phyloP scores from a whole-genome alignment of 768 basidiomycete genomes.

The Omphalotus guepiniiformis region DNA sequence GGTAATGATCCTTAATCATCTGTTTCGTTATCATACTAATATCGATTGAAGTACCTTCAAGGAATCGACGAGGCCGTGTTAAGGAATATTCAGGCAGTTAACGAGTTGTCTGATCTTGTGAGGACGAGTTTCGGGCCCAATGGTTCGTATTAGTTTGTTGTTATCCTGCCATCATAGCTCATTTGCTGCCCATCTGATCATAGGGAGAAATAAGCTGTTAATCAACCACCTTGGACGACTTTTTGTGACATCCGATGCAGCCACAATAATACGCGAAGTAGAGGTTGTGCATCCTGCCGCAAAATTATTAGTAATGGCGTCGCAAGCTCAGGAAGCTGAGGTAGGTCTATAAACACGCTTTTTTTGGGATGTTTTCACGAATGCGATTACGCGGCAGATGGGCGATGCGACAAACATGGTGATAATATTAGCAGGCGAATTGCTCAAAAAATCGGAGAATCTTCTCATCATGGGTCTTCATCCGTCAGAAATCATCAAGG shows the following conservation, averaged over 20 bases:
- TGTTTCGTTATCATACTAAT: not conserved
- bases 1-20: conserved; percentile 37
- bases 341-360: conserved; percentile 43
- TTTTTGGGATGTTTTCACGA: not conserved
- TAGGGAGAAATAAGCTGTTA: conserved; percentile 94
- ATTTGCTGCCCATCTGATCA: not conserved
- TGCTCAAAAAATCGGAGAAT: conserved; percentile 89
- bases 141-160: conserved; percentile 47
- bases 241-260: conserved; percentile 98
- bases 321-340: conserved; percentile 93
- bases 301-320: conserved; percentile 98
- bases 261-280: conserved; percentile 96
- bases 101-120: conserved; percentile 91
- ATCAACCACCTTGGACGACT: conserved; percentile 96
- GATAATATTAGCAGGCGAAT: conserved; percentile 90
- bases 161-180: not conserved
- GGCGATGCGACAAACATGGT: conserved; percentile 97
- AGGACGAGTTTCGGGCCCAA: conserved; percentile 96
- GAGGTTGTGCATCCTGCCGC: conserved; percentile 99
- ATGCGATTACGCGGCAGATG: conserved; percentile 55
- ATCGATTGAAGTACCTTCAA: conserved; percentile 55
- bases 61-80: conserved; percentile 97
- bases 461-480: conserved; percentile 95
- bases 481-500: conserved; percentile 92
- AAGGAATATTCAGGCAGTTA: conserved; percentile 94